phyloP scores from a whole-genome alignment of 495 filamentous ascomycete species.

The Filosporella fistucella region DNA sequence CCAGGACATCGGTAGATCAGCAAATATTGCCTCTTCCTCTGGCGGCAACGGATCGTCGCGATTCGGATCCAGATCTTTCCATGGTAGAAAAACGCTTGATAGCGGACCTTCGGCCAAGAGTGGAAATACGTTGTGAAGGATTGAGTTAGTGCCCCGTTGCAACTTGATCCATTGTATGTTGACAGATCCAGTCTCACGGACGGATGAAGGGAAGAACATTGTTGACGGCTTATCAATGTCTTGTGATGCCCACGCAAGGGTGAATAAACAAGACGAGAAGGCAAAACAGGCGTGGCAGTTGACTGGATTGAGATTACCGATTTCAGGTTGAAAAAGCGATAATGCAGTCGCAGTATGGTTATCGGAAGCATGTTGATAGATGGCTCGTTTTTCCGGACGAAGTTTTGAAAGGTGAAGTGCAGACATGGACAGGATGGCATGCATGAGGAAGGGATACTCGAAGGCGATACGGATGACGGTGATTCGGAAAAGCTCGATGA shows the following conservation, averaged over 20 bases:
- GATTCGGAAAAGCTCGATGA: slow-evolving; percentile 32
- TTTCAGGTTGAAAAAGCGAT: slow-evolving; percentile 16
- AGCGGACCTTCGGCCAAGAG: slow-evolving; percentile 8
- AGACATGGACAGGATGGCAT: slow-evolving; percentile 46
- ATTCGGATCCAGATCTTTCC: slow-evolving; percentile 6
- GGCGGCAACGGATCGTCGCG: slow-evolving; percentile 6
- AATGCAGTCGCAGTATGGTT: slow-evolving; percentile 10
- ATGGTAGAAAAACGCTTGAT: slow-evolving; percentile 3
- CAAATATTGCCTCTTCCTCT: slow-evolving; percentile 4
- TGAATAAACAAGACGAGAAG: slow-evolving; percentile 11
- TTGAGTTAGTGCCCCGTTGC: slow-evolving; percentile 12
- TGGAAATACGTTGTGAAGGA: neutral
- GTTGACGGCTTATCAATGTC: slow-evolving; percentile 13
- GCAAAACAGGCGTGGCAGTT: slow-evolving; percentile 21
- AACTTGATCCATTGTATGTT: slow-evolving; percentile 19
- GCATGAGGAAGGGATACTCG: slow-evolving; percentile 24
- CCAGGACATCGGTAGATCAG: slow-evolving; percentile 5
- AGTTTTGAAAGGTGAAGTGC: slow-evolving; percentile 42
- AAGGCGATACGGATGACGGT: slow-evolving; percentile 37
- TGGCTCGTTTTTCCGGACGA: slow-evolving; percentile 25
- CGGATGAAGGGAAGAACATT: slow-evolving; percentile 14
- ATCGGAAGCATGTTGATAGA: slow-evolving; percentile 17
- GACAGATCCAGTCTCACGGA: neutral
- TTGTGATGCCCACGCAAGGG: slow-evolving; percentile 16
- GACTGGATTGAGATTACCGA: slow-evolving; percentile 9